A percentile compares a stretch with the other conserved stretches of the same genome.
Conservation (phyloP, 1,284 basidiomycete species). For the Flammula alnicola region DNA sequence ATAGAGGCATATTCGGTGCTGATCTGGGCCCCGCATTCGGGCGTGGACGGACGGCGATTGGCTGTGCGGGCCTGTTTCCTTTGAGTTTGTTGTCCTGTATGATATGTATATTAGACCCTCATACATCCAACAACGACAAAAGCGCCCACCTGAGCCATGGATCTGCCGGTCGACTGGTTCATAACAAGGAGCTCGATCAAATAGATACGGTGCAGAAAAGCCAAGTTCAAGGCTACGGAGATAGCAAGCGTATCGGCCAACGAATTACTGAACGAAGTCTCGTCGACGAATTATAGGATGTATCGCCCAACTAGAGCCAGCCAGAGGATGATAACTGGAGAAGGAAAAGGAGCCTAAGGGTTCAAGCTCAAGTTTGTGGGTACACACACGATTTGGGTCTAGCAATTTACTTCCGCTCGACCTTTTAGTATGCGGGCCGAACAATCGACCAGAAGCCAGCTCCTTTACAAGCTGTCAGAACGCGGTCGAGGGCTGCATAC, state of each 20-base stretch:
- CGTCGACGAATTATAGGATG: constrained; percentile 10
- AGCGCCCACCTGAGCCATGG: no score
- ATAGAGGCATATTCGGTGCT: no score
- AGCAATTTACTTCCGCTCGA: background rate
- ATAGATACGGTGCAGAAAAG: background rate
- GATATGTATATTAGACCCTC: background rate
- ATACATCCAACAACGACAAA: no score
- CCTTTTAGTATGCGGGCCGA: constrained; percentile 1
- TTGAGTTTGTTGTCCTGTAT: no score
- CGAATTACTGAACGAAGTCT: constrained; percentile 14
- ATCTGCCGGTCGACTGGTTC: no score
- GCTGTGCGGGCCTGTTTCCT: no score
- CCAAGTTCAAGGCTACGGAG: background rate
- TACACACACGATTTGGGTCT: constrained; percentile 1
- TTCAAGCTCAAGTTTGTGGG: no score
- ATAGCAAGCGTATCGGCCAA: background rate
- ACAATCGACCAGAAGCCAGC: background rate
- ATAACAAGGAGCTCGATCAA: background rate
- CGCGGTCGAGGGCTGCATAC: background rate
- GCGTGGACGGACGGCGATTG: no score
- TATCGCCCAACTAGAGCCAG: constrained; percentile 27
- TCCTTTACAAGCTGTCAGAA: constrained; percentile 6
- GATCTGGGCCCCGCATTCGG: no score
- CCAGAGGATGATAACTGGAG: constrained; percentile 22
- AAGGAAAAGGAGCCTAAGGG: background rate